Evolutionary conservation across 768 basidiomycete species (phyloP), one percentile per base, ranked within the genome.

Genomic region (Polyporus arcularius): DNA sequence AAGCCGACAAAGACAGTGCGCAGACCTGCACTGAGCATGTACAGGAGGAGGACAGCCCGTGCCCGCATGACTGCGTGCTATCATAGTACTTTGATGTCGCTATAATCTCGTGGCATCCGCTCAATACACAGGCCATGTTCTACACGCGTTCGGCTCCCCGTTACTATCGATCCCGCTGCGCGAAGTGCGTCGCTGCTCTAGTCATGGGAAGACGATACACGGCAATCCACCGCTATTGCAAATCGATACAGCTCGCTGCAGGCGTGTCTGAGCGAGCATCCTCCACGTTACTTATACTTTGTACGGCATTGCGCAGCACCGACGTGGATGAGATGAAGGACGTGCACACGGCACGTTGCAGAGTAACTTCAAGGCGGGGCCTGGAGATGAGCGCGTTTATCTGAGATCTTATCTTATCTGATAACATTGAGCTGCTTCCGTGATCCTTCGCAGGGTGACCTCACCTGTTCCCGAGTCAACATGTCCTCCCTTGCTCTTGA

Each of bases 331-430:
- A 28, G 10, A 46, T 32, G 14, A n/a, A 16, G 49, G 30, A 30
- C 18, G 18, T 26, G 21, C 21, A 26, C 21, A 26, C 21, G 21
- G 21, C 21, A 26, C 21, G 21, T 26, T 26, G 21, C 21, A 26
- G 21, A 26, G 21, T 26, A 26, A 26, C 21, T 26, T 26, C 21
- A 26, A 26, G 21, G 21, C 21, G 21, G 21, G 21, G 21, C 21
- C 21, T 26, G 1, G 21, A 26, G 21, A 26, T 26, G 21, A 26
- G 21, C 21, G 21, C 21, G 21, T 26, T 35, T 35, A 6, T 11
- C 35, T 11, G 11, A 11, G 35, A 58, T 53, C 50, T 50, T 32
- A 64, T 64, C 63, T 65, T 57, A 64, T 64, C 59, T 46, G 63
- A 60, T 60, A 60, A 58, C 49, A 43, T 51, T 38, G 26, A 57